Conservation (phyloP, 2,329 filamentous ascomycete species). For the Colletotrichum navitas region DNA sequence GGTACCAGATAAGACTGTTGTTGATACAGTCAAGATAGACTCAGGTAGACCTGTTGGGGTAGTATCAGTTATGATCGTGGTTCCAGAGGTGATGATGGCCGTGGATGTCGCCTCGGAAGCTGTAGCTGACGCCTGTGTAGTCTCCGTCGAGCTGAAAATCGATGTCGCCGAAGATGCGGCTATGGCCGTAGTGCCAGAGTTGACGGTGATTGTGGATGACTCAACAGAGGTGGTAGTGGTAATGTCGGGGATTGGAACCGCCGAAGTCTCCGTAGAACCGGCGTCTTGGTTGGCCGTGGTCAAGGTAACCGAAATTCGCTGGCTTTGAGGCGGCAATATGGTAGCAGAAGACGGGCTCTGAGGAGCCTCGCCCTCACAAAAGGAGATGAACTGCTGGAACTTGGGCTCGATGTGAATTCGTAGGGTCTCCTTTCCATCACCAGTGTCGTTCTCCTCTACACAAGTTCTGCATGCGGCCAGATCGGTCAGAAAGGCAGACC, state of each 20-base stretch:
- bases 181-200: conserved; percentile 10
- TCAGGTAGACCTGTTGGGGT: not conserved
- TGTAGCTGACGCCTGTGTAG: not conserved
- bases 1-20: not conserved
- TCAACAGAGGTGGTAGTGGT: conserved; percentile 20
- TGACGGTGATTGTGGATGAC: not conserved
- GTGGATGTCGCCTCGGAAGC: conserved; percentile 3
- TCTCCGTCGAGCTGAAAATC: conserved; percentile 7
- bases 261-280: conserved; percentile 27
- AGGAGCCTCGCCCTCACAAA: conserved; percentile 53
- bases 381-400: conserved; percentile 61
- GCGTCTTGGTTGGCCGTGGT: conserved; percentile 42
- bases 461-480: conserved; percentile 59
- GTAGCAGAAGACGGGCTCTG: conserved; percentile 41
- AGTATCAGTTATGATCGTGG: not conserved
- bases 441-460: conserved; percentile 49
- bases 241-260: conserved; percentile 28
- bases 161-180: conserved; percentile 23
- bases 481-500: conserved; percentile 57
- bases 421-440: conserved; percentile 46
- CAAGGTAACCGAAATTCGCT: conserved; percentile 38
- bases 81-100: not conserved
- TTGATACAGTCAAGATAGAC: not conserved
- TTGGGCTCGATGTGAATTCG: conserved; percentile 52
- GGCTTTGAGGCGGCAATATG: conserved; percentile 49